These are phyloP conservation scores for Myrmaecium sp. DNA, from an alignment of 2,329 filamentous ascomycete genomes.

Conservation along the genomic window DNA sequence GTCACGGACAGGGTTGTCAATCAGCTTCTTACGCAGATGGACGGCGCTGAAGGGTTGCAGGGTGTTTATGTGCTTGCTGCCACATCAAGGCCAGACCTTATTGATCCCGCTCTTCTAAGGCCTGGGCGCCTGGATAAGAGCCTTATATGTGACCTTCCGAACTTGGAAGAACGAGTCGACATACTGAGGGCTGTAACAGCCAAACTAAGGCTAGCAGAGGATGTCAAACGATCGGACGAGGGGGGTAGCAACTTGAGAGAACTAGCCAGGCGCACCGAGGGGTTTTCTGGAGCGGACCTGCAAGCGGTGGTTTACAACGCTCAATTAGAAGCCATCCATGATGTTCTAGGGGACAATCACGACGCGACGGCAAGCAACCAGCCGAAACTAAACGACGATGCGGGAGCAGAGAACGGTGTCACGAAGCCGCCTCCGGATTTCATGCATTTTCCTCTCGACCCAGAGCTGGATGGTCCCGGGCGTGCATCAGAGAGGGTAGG, in stretches of 20 bases:
- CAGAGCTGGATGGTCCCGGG: slow-evolving; percentile 25
- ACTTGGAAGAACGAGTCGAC: slow-evolving; percentile 63
- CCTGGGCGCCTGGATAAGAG: slow-evolving; percentile 90
- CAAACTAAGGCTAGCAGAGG: slow-evolving; percentile 54
- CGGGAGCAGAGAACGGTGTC: slow-evolving; percentile 13
- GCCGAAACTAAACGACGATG: slow-evolving; percentile 8
- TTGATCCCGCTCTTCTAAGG: slow-evolving; percentile 81
- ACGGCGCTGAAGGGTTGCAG: slow-evolving; percentile 84
- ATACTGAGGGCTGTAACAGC: slow-evolving; percentile 72
- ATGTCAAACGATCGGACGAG: slow-evolving; percentile 13
- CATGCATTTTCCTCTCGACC: slow-evolving; percentile 64
- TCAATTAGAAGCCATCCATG: slow-evolving; percentile 91
- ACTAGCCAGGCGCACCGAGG: slow-evolving; percentile 64
- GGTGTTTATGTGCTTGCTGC: slow-evolving; percentile 95
- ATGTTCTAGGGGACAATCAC: slow-evolving; percentile 52
- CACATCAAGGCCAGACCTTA: slow-evolving; percentile 81
- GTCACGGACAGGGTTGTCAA: slow-evolving; percentile 99
- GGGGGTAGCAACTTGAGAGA: slow-evolving; percentile 38
- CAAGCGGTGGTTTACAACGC: slow-evolving; percentile 94
- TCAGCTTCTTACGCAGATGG: slow-evolving; percentile 96
- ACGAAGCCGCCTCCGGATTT: slow-evolving; percentile 16
- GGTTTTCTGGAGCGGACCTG: slow-evolving; percentile 85
- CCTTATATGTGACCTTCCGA: slow-evolving; percentile 77
- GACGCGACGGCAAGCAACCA: too few species aligned
- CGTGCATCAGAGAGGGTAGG: slow-evolving; percentile 49